Evolutionary conservation across 1,139 yeast genomes (phyloP).

Genomic region (Diutina sp.): DNA sequence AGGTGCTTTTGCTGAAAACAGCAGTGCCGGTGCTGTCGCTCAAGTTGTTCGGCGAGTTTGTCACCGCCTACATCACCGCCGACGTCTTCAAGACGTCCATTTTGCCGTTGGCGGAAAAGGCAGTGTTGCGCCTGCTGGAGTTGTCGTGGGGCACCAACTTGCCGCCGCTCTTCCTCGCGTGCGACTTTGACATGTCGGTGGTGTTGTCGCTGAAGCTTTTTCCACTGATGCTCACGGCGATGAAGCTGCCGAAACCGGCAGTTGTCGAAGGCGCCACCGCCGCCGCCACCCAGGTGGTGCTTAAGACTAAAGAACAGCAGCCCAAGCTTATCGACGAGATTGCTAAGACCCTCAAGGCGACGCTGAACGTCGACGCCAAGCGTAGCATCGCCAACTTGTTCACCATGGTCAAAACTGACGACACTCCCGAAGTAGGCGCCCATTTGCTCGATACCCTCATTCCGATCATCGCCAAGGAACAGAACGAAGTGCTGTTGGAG

Average conservation of each 20-base stretch:
- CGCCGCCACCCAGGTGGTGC: constrained; percentile 20
- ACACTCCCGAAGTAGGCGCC: background rate
- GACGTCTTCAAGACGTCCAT: constrained; percentile 29
- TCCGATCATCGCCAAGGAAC: constrained; percentile 54
- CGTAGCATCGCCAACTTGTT: constrained; percentile 5
- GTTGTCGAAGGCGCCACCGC: constrained; percentile 43
- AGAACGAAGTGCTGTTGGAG: constrained; percentile 52
- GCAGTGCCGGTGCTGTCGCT: constrained; percentile 16
- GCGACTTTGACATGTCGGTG: constrained; percentile 1
- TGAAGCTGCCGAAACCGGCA: constrained; percentile 59
- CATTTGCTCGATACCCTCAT: constrained; percentile 26
- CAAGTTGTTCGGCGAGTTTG: constrained; percentile 23
- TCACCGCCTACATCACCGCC: constrained; percentile 27
- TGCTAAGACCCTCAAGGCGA: constrained; percentile 42
- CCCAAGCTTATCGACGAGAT: constrained; percentile 33
- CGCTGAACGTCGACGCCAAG: constrained; percentile 62
- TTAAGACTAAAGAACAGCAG: constrained; percentile 8
- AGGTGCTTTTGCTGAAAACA: constrained; percentile 31
- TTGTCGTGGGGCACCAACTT: constrained; percentile 40
- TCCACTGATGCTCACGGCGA: constrained; percentile 44
- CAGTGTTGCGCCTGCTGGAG: constrained; percentile 76
- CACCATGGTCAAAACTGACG: background rate
- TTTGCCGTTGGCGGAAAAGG: constrained; percentile 59
- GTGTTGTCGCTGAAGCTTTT: constrained; percentile 39
- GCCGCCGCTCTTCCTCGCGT: constrained; percentile 5